These are phyloP conservation scores for Acacia confusa DNA, from an alignment of 306 rosid species.

Conservation along the genomic window DNA sequence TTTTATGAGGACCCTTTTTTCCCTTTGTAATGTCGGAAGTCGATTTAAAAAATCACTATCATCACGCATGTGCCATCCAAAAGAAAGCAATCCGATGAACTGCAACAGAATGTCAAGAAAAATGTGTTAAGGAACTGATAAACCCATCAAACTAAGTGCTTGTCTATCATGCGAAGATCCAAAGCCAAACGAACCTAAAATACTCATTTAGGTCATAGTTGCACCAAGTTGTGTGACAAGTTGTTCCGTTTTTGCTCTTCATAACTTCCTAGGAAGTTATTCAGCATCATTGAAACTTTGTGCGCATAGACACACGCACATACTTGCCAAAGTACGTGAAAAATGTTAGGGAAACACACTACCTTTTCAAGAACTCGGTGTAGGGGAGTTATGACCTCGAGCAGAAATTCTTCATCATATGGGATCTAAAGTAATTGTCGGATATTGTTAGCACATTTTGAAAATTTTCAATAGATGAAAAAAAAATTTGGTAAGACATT, in stretches of 20 bases:
- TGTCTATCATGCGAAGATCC: conserved; percentile 18
- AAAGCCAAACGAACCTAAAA: conserved; percentile 66
- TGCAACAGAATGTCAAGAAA: conserved; percentile 30
- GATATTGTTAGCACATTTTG: conserved; percentile 14
- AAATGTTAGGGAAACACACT: conserved; percentile 11
- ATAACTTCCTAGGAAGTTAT: conserved; percentile 56
- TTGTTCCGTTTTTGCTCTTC: conserved; percentile 58
- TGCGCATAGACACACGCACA: no score
- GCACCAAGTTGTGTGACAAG: conserved; percentile 80
- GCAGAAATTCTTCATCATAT: conserved; percentile 66
- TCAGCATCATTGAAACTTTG: conserved; percentile 15
- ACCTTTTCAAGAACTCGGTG: conserved; percentile 74
- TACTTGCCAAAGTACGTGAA: conserved; percentile 21
- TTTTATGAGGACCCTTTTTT: conserved; percentile 55
- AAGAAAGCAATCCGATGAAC: conserved; percentile 91
- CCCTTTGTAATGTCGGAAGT: conserved; percentile 69
- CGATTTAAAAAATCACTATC: conserved; percentile 91
- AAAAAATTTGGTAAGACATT: conserved; percentile 12
- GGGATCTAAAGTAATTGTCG: conserved; percentile 52
- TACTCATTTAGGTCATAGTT: conserved; percentile 88
- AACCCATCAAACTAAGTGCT: conserved; percentile 17
- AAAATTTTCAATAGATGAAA: conserved; percentile 4
- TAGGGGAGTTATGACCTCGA: conserved; percentile 68
- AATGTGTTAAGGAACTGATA: conserved; percentile 4
- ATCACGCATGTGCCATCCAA: conserved; percentile 97